Evolutionary conservation across 208 protist species (phyloP).

Genomic region (Crithidia brevicula): DNA sequence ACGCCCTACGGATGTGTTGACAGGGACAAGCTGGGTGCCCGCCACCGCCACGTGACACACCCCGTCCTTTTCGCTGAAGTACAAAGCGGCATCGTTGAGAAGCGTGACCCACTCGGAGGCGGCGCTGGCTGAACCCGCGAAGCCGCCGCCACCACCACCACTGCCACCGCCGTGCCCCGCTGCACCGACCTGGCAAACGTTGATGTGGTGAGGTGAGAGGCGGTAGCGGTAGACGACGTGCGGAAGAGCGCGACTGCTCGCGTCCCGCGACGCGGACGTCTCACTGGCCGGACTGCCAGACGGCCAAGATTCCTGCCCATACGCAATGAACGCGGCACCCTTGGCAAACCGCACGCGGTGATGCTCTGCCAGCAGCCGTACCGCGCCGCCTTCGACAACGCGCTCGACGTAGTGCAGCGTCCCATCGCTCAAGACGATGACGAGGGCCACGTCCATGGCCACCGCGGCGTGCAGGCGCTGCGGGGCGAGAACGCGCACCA

Average conservation of each 20-base stretch:
- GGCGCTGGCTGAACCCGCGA: too few relatives aligned
- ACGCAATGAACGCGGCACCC: not conserved
- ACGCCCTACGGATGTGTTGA: not conserved
- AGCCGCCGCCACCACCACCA: not conserved
- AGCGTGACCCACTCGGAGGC: constrained; percentile 4
- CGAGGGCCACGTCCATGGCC: constrained; percentile 62
- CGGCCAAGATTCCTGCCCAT: not conserved
- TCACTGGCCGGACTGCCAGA: not conserved
- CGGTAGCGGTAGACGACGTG: constrained; percentile 73
- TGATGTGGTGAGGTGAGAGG: constrained; percentile 40
- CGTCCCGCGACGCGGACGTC: not conserved
- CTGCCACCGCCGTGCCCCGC: too few relatives aligned
- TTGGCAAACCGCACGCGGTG: constrained; percentile 32
- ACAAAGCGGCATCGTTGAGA: constrained; percentile 28
- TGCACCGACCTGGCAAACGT: constrained; percentile 23
- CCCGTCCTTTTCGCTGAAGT: constrained; percentile 22
- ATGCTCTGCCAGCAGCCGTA: constrained; percentile 51
- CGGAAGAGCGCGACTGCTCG: constrained; percentile 32
- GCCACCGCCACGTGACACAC: constrained; percentile 26
- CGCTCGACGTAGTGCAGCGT: constrained; percentile 70
- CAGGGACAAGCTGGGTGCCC: constrained; percentile 24
- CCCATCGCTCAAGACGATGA: constrained; percentile 62
- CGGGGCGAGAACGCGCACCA: constrained; percentile 66
- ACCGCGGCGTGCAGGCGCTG: constrained; percentile 58
- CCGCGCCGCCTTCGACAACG: constrained; percentile 50